phyloP scores from a whole-genome alignment of 2,329 filamentous ascomycete genomes.

The Trichophyton rubrum region DNA sequence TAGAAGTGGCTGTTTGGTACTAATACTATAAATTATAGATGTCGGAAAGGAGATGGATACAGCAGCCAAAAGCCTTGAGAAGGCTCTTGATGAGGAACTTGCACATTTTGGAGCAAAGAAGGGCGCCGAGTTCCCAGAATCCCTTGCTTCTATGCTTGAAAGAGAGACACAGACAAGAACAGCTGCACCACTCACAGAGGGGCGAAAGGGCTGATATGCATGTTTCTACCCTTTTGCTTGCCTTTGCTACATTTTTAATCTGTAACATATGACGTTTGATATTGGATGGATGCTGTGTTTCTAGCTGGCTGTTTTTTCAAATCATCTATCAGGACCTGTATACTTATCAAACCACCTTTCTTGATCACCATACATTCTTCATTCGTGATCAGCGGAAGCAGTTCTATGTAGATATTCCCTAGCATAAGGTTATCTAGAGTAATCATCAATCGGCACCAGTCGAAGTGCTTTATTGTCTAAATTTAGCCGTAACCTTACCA shows the following conservation, averaged over 20 bases:
- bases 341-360: neutral
- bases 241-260: neutral
- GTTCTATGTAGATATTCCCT: too few species aligned
- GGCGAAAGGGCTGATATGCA: conserved; percentile 19
- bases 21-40: conserved; percentile 20
- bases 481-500: neutral
- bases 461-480: neutral
- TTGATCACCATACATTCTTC: neutral
- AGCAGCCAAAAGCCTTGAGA: conserved; percentile 26
- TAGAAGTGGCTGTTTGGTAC: conserved; percentile 5
- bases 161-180: conserved; percentile 27
- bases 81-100: conserved; percentile 29
- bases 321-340: conserved; percentile 1
- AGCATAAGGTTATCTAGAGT: too few species aligned
- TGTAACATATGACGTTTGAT: conserved; percentile 5
- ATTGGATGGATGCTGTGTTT: neutral
- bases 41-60: conserved; percentile 31
- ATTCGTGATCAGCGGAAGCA: too few species aligned
- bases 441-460: too few species aligned
- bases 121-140: conserved; percentile 18
- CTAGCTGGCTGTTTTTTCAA: neutral
- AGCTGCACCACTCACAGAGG: conserved; percentile 24
- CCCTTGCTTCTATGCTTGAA: conserved; percentile 26
- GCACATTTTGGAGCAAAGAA: conserved; percentile 31
- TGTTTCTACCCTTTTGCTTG: neutral